Conservation (phyloP, 2,329 filamentous ascomycete species). For the Colletotrichum sp. region DNA sequence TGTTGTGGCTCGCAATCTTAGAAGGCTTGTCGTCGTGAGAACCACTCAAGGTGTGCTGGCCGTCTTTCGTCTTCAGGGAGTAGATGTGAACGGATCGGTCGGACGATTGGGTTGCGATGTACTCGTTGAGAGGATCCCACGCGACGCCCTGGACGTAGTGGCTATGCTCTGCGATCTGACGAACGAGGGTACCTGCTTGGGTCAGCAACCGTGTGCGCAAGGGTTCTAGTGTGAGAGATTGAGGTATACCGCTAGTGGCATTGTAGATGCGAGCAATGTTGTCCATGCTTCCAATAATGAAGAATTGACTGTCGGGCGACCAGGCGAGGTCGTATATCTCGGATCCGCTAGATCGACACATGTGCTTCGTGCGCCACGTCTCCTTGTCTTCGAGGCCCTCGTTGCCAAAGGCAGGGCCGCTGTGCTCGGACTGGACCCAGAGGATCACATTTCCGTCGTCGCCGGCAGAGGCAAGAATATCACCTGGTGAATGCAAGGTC, state of each 20-base stretch:
- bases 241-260: conserved; percentile 80
- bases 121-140: conserved; percentile 98
- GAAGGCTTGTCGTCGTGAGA: conserved; percentile 70
- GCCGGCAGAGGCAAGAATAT: conserved; percentile 91
- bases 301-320: conserved; percentile 96
- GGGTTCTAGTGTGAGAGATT: neutral
- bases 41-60: conserved; percentile 79
- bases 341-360: conserved; percentile 93
- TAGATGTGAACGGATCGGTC: conserved; percentile 98
- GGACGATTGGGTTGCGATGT: conserved; percentile 96
- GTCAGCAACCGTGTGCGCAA: neutral
- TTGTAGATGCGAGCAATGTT: conserved; percentile 98
- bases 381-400: conserved; percentile 93
- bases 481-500: conserved; percentile 61
- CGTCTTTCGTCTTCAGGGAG: conserved; percentile 93
- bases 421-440: conserved; percentile 90
- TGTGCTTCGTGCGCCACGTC: conserved; percentile 95
- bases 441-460: conserved; percentile 97
- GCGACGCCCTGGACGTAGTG: conserved; percentile 98
- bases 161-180: conserved; percentile 95
- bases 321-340: conserved; percentile 99
- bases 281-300: conserved; percentile 99
- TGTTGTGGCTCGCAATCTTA: conserved; percentile 78
- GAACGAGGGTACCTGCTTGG: conserved; percentile 65
- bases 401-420: conserved; percentile 74